Evolutionary conservation across 78 protist species (phyloP), one percentile per base, ranked within the genome.

Genomic region (Salpingoeca rosetta): DNA sequence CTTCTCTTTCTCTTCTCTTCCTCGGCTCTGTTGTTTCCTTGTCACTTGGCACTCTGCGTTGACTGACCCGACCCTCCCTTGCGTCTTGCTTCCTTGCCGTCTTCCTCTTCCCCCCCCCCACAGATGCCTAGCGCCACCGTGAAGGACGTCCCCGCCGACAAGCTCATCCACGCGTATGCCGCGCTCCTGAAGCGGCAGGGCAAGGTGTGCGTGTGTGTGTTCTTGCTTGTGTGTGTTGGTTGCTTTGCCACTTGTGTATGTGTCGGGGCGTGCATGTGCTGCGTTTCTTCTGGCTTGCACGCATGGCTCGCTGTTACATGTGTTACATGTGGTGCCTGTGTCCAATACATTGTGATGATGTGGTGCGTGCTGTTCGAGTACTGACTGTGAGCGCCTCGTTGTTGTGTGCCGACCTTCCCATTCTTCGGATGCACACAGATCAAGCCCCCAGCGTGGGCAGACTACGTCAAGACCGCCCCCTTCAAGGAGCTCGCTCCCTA

Each of bases 401-500:
- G n/a, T n/a, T n/a, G n/a, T n/a, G n/a, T n/a, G n/a, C n/a, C n/a
- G n/a, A n/a, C n/a, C n/a, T n/a, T n/a, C n/a, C n/a, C n/a, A n/a
- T n/a, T n/a, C n/a, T n/a, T n/a, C n/a, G n/a, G n/a, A n/a, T n/a
- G n/a, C n/a, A n/a, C n/a, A n/a, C n/a, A 65, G 41, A 28, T 40
- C 65, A 3, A 91, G 90, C 83, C 96, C 42, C 99, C 99, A 83
- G 79, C 85, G 84, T 94, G 96, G 93, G 94, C 86, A 40, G 98
- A 96, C 82, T 75, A 94, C 88, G 93, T 93, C 92, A 98, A 98
- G 97, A 96, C 98, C 35, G 95, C 92, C 74, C 26, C 81, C 80
- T 2, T 24, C 90, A 93, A 90, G 89, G 98, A 98, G 91, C 96
- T 94, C 74, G 95, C 96, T 37, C 99, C 99, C 28, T 57, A 87